Conservation (phyloP, 208 protist genomes). For the Leishmania martiniquensis region DNA sequence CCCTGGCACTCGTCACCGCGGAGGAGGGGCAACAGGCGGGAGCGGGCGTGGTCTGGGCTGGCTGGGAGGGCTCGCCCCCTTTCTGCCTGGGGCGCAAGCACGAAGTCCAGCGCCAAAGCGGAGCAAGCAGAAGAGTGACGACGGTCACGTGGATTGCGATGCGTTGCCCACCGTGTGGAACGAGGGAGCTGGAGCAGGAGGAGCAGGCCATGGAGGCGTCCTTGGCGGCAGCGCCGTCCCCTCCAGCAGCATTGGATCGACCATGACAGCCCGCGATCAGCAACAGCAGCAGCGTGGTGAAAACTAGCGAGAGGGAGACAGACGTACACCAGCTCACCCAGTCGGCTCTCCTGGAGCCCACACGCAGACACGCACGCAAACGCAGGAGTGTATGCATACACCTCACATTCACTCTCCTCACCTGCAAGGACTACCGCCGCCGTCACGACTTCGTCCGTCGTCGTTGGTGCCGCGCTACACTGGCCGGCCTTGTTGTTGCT, state of each 20-base stretch:
- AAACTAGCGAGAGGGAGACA: background rate
- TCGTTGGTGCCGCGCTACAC: too few species aligned
- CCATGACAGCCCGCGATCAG: constrained; percentile 25
- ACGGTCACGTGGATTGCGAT: background rate
- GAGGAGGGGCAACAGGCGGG: background rate
- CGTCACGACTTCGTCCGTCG: too few species aligned
- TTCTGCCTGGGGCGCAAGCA: constrained; percentile 3
- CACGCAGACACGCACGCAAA: background rate
- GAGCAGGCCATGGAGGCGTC: background rate
- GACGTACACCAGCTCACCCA: too few species aligned
- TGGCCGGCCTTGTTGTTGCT: too few species aligned
- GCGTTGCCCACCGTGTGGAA: background rate
- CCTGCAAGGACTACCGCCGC: too few species aligned
- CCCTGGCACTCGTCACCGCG: background rate
- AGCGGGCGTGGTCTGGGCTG: constrained; percentile 1
- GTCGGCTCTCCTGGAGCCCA: background rate
- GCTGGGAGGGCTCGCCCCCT: constrained; percentile 7
- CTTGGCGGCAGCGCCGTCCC: constrained; percentile 15
- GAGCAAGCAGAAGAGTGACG: background rate
- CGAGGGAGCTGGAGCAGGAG: background rate
- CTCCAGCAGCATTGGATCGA: constrained; percentile 9
- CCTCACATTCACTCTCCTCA: too few species aligned
- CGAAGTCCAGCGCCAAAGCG: constrained; percentile 4
- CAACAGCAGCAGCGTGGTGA: constrained; percentile 10
- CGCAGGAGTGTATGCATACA: too few species aligned